Evolutionary conservation across 2,329 filamentous ascomycete species (phyloP), one percentile per base, ranked within the genome.

Genomic region (Orbilia blumenaviensis): DNA sequence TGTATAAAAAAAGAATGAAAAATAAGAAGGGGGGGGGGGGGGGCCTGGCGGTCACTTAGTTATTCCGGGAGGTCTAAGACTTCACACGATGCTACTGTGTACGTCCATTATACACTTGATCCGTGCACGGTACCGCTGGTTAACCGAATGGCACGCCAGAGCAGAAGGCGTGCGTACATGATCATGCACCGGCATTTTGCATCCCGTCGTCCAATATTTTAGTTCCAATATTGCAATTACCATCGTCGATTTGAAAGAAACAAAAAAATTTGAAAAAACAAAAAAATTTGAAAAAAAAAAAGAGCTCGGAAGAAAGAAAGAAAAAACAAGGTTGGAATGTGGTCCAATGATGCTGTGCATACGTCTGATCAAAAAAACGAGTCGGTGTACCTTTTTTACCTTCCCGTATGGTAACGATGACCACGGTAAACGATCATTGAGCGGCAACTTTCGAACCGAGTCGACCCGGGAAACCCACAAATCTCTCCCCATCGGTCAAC

Each of bases 331-430:
- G 32, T 66, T 56, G 61, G 61, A 52, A 34, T 52, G 32, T 32
- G 62, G 62, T 54, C 62, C 46, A 54, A 66, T 66, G 62, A 66
- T 66, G 46, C 16, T 27, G 46, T 54, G 62, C 62, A 66, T 54
- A 66, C 36, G 46, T 66, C 62, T 34, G 62, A 66, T 54, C 32
- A 36, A 34, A 36, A 42, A n/a, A n/a, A n/a, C n/a, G n/a, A n/a
- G n/a, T n/a, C 61, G 61, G 61, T 29, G 44, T 66, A 54, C 18
- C 23, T n/a, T 14, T n/a, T 34, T 21, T 41, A 54, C n/a, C 34
- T 52, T 3, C 27, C 41, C 21, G 21, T 23, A 34, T 21, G 29
- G 50, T 56, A 36, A 23, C 50, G 29, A 18, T 18, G 8, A 1
- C 14, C 18, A n/a, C n/a, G n/a, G n/a, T n/a, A n/a, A n/a, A n/a